These are phyloP conservation scores for Kazachstania psychrophila DNA, from an alignment of 805 yeast species.

Conservation along the genomic window DNA sequence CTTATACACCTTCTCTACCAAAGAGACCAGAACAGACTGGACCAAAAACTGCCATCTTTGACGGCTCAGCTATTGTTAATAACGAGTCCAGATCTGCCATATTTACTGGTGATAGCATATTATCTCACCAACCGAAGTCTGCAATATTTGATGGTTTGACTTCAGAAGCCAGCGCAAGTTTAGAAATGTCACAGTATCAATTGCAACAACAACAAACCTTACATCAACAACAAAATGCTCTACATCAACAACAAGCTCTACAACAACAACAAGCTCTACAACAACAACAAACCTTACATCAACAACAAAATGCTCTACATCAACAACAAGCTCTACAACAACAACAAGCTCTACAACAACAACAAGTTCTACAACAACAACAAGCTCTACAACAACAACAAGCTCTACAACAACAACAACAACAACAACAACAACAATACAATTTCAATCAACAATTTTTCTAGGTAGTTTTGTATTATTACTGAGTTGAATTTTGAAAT, in stretches of 20 bases:
- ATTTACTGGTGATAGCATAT: conserved; percentile 1
- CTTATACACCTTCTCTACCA: conserved; percentile 32
- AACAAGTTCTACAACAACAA: conserved; percentile 2
- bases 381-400: conserved; percentile 1
- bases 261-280: conserved; percentile 4
- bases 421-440: background rate
- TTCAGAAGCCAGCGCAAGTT: background rate
- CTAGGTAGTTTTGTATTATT: too few relatives aligned
- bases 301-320: background rate
- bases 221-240: conserved; percentile 13
- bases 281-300: conserved; percentile 1
- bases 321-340: conserved; percentile 1
- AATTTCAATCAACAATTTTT: background rate
- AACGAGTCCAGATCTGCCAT: conserved; percentile 8
- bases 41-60: conserved; percentile 31
- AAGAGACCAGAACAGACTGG: conserved; percentile 29
- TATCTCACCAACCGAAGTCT: conserved; percentile 10
- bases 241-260: conserved; percentile 1
- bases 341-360: conserved; percentile 1
- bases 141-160: conserved; percentile 20
- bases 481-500: too few relatives aligned
- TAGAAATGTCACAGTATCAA: conserved; percentile 6
- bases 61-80: conserved; percentile 3
- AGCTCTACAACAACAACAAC: background rate
- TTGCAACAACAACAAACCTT: conserved; percentile 12